Percentiles rank a stretch among this genome's conserved stretches.
These are phyloP conservation scores for Blastobotrys malaysiensis DNA, from an alignment of 1,139 yeast species.

Conservation along the genomic window DNA sequence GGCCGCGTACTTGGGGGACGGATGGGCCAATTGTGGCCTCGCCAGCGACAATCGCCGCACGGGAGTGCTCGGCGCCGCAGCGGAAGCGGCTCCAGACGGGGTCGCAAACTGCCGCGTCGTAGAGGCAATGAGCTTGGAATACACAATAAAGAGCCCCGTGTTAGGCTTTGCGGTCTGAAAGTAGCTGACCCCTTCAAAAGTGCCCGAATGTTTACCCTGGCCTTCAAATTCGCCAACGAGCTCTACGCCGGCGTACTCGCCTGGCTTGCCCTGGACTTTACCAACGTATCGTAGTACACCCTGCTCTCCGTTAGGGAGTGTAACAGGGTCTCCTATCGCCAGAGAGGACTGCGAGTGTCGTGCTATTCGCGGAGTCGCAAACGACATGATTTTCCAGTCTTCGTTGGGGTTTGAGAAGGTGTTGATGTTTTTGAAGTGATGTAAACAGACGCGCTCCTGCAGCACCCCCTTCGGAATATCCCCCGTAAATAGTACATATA, in stretches of 20 bases:
- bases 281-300: constrained; percentile 75
- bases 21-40: constrained; percentile 6
- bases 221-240: constrained; percentile 55
- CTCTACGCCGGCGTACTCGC: constrained; percentile 87
- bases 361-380: constrained; percentile 12
- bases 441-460: not conserved
- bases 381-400: constrained; percentile 4
- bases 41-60: constrained; percentile 8
- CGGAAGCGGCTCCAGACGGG: constrained; percentile 1
- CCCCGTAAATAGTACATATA: not conserved
- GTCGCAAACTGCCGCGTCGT: constrained; percentile 6
- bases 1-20: constrained; percentile 7
- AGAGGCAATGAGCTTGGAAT: constrained; percentile 44
- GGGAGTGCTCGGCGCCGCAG: constrained; percentile 5
- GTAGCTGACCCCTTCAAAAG: constrained; percentile 51
- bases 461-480: not conserved
- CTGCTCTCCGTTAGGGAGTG: constrained; percentile 37
- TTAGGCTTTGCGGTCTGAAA: constrained; percentile 58
- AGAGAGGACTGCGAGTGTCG: constrained; percentile 12
- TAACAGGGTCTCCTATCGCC: constrained; percentile 36
- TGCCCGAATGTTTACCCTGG: constrained; percentile 79
- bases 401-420: not conserved
- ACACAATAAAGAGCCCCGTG: constrained; percentile 71
- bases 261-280: constrained; percentile 63
- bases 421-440: not conserved